These are phyloP conservation scores for Sclerospora graminicola DNA, from an alignment of 352 stramenopile genomes.

Conservation along the genomic window DNA sequence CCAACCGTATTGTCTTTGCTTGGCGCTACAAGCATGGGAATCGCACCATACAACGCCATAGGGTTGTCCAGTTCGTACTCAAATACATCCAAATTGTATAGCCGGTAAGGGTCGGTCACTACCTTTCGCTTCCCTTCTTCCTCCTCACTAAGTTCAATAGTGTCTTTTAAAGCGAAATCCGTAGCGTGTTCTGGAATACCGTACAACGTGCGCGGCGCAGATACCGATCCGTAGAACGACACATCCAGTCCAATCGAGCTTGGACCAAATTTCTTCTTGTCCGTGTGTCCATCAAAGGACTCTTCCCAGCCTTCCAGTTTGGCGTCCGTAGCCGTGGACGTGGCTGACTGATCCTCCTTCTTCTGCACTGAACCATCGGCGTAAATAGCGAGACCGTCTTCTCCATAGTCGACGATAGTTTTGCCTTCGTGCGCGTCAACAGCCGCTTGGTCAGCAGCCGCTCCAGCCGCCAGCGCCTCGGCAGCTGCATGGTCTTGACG, in stretches of 20 bases:
- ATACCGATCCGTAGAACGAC: slow-evolving; percentile 73
- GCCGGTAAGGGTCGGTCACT: slow-evolving; percentile 92
- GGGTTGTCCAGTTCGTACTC: slow-evolving; percentile 98
- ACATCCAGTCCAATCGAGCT: slow-evolving; percentile 95
- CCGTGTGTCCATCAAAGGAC: slow-evolving; percentile 89
- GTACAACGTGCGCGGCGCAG: slow-evolving; percentile 79
- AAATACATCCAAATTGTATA: slow-evolving; percentile 99
- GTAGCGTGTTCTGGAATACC: slow-evolving; percentile 97
- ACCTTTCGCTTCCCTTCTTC: slow-evolving; percentile 19
- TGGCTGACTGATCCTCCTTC: slow-evolving; percentile 26
- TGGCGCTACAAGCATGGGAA: slow-evolving; percentile 58
- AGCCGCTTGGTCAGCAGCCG: slow-evolving; percentile 14
- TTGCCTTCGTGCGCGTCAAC: slow-evolving; percentile 83
- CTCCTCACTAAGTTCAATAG: slow-evolving; percentile 34
- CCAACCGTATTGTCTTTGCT: slow-evolving; percentile 77
- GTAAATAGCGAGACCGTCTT: slow-evolving; percentile 97
- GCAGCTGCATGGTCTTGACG: slow-evolving; percentile 56
- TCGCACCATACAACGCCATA: slow-evolving; percentile 97
- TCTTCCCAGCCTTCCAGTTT: slow-evolving; percentile 90
- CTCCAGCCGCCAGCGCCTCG: slow-evolving; percentile 14
- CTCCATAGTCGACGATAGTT: slow-evolving; percentile 94
- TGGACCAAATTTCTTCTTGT: slow-evolving; percentile 77
- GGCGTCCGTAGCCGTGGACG: slow-evolving; percentile 13
- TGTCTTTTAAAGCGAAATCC: slow-evolving; percentile 90
- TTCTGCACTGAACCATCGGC: slow-evolving; percentile 87